A percentile compares a stretch with the other conserved stretches of the same genome.
Evolutionary conservation across 2,329 filamentous ascomycete genomes (phyloP).

Genomic region (Colletotrichum musae): DNA sequence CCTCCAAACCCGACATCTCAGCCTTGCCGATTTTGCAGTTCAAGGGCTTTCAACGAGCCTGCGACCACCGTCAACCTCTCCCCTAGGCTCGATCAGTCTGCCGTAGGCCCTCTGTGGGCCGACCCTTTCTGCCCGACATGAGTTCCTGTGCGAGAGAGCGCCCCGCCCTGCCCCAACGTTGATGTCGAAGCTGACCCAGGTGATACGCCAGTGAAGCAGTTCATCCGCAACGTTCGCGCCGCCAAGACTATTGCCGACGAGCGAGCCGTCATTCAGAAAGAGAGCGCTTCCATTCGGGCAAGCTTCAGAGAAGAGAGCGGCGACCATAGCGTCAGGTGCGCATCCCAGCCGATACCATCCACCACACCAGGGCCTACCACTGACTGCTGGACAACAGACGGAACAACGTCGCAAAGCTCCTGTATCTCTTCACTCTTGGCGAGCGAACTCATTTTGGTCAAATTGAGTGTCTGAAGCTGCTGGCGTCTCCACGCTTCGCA

Average conservation of each 20-base stretch:
- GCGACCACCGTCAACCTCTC: background rate
- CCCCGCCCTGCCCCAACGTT: conserved; percentile 26
- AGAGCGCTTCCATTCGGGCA: conserved; percentile 96
- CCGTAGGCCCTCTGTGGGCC: conserved; percentile 40
- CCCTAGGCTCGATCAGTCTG: conserved; percentile 24
- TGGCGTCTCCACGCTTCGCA: conserved; percentile 96
- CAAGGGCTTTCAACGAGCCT: conserved; percentile 30
- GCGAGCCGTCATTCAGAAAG: conserved; percentile 97
- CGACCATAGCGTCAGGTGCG: conserved; percentile 90
- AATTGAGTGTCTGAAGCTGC: conserved; percentile 98
- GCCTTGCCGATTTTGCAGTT: conserved; percentile 20
- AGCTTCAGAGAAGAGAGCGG: conserved; percentile 98
- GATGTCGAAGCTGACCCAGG: conserved; percentile 22
- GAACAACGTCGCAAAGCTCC: conserved; percentile 98
- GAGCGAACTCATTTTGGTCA: conserved; percentile 99
- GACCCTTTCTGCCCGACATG: conserved; percentile 49
- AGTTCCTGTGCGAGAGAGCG: conserved; percentile 53
- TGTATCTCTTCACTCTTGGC: conserved; percentile 97
- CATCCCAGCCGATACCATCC: conserved; percentile 42
- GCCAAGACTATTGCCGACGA: conserved; percentile 99
- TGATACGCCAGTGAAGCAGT: conserved; percentile 87
- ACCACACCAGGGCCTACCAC: conserved; percentile 21
- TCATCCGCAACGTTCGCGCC: conserved; percentile 98
- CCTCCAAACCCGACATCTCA: conserved; percentile 14
- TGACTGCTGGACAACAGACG: conserved; percentile 69